Evolutionary conservation across 2,329 filamentous ascomycete genomes (phyloP).

Genomic region (Calonectria ilicicola): DNA sequence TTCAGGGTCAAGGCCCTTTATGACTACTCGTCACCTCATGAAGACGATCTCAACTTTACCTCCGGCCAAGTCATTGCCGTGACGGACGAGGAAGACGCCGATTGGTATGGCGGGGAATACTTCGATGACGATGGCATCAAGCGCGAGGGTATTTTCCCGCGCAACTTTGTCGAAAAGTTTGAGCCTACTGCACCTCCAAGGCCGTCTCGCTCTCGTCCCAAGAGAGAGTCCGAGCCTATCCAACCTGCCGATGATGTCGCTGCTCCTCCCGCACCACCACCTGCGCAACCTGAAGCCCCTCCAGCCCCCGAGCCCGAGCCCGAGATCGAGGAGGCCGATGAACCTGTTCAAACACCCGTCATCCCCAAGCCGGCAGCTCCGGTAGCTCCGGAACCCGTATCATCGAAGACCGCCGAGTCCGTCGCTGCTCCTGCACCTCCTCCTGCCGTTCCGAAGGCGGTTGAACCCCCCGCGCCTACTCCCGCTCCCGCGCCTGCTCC

Average conservation of each 20-base stretch:
- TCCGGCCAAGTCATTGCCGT: conserved; percentile 93
- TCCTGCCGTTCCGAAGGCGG: conserved; percentile 45
- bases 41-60: conserved; percentile 92
- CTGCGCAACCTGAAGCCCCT: conserved; percentile 45
- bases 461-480: conserved; percentile 44
- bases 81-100: conserved; percentile 89
- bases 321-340: conserved; percentile 50
- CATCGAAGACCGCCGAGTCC: conserved; percentile 51
- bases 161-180: conserved; percentile 97
- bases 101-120: conserved; percentile 95
- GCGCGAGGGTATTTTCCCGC: conserved; percentile 89
- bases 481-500: conserved; percentile 40
- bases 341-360: conserved; percentile 47
- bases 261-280: conserved; percentile 50
- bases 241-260: conserved; percentile 52
- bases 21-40: conserved; percentile 92
- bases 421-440: conserved; percentile 43
- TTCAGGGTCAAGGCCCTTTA: conserved; percentile 98
- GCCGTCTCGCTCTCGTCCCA: conserved; percentile 79
- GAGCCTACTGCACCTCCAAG: conserved; percentile 92
- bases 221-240: conserved; percentile 62
- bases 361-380: conserved; percentile 50
- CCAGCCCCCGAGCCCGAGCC: conserved; percentile 50
- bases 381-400: conserved; percentile 40
- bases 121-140: conserved; percentile 79